Percentiles rank a stretch among this genome's conserved stretches.
phyloP scores from a whole-genome alignment of 2,329 filamentous ascomycete genomes.

The Endothia cerciana region DNA sequence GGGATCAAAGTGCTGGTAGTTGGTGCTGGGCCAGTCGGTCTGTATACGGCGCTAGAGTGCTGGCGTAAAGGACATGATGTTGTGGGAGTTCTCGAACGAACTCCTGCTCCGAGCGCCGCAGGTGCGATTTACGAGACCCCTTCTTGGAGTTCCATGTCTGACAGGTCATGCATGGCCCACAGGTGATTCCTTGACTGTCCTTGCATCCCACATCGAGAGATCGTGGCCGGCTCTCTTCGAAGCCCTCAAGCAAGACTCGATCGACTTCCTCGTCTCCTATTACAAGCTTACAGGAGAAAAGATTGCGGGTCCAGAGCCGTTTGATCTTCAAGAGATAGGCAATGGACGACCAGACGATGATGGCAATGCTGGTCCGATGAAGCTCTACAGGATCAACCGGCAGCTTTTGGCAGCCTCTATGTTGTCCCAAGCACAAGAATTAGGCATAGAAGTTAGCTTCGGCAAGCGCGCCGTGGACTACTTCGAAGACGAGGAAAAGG shows the following conservation, averaged over 20 bases:
- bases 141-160: too few relatives aligned
- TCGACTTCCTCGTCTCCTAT: constrained; percentile 31
- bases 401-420: constrained; percentile 32
- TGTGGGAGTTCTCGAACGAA: constrained; percentile 20
- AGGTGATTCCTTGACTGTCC: constrained; percentile 34
- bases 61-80: constrained; percentile 30
- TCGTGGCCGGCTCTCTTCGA: constrained; percentile 30
- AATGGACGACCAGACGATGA: constrained; percentile 1
- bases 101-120: constrained; percentile 15
- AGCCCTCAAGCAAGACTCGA: constrained; percentile 19
- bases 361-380: not conserved
- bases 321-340: constrained; percentile 26
- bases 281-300: constrained; percentile 33
- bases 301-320: constrained; percentile 28
- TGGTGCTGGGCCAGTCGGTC: constrained; percentile 25
- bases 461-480: constrained; percentile 30
- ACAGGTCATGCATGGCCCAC: not conserved
- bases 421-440: constrained; percentile 29
- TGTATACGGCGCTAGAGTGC: constrained; percentile 28
- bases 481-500: constrained; percentile 19
- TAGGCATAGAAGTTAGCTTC: constrained; percentile 32
- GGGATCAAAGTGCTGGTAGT: constrained; percentile 25
- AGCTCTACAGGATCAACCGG: constrained; percentile 20
- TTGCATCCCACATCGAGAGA: constrained; percentile 28
- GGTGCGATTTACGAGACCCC: not conserved